These are phyloP conservation scores for Cryptococcus neoformans DNA, from an alignment of 1,284 basidiomycete species.

Conservation along the genomic window DNA sequence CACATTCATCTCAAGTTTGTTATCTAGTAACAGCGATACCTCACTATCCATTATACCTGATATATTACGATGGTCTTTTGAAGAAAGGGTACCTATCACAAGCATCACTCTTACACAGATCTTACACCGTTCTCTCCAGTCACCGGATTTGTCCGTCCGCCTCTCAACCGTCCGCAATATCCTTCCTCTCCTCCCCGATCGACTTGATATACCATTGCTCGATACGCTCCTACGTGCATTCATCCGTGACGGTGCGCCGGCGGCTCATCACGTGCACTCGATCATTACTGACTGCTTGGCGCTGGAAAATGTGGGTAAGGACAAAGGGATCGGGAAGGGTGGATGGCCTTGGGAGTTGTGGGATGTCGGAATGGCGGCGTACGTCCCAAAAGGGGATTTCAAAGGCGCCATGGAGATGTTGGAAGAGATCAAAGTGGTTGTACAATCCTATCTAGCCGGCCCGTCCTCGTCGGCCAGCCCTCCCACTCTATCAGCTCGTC, in stretches of 20 bases:
- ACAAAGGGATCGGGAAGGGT: background rate
- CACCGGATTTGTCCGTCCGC: background rate
- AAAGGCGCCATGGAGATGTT: conserved; percentile 10
- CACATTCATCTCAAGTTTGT: conserved; percentile 11
- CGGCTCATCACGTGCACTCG: conserved; percentile 7
- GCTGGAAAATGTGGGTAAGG: background rate
- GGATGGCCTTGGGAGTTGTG: conserved; percentile 22
- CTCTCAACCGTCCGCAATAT: background rate
- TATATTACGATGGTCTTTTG: conserved; percentile 5
- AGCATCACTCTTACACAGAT: conserved; percentile 11
- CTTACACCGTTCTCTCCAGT: conserved; percentile 2
- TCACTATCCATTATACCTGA: conserved; percentile 6
- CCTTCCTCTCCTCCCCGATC: conserved; percentile 20
- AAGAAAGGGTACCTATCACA: conserved; percentile 16
- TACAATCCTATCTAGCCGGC: background rate
- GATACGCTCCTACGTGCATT: conserved; percentile 15
- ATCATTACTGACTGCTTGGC: conserved; percentile 19
- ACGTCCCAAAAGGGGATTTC: conserved; percentile 9
- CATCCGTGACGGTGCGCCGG: conserved; percentile 6
- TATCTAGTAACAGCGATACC: conserved; percentile 10
- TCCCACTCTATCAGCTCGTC: background rate
- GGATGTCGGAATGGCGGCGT: conserved; percentile 12
- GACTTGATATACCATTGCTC: conserved; percentile 29
- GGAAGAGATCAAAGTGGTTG: conserved; percentile 9
- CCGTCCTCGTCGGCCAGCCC: background rate